Conservation (phyloP, 1,284 basidiomycete genomes). For the Cryptococcus sp. region DNA sequence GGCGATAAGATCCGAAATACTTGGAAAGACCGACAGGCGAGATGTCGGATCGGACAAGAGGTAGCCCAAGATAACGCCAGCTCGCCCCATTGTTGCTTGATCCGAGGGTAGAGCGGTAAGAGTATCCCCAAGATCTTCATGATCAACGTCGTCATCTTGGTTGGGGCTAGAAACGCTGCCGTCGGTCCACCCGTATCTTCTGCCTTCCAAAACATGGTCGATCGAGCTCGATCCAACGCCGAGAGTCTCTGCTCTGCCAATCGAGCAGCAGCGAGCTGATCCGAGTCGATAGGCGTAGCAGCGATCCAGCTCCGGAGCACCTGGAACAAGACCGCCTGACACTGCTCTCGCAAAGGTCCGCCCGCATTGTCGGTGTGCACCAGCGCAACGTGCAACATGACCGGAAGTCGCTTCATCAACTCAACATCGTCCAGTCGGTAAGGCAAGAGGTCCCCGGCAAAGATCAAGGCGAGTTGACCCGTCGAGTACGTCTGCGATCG, state of each 20-base stretch:
- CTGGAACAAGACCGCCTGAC: conserved; percentile 71
- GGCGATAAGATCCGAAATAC: conserved; percentile 82
- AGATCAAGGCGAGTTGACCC: conserved; percentile 82
- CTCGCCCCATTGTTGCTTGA: conserved; percentile 73
- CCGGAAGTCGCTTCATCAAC: conserved; percentile 61
- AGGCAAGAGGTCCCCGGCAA: conserved; percentile 74
- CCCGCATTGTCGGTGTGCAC: conserved; percentile 76
- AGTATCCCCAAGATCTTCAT: conserved; percentile 64
- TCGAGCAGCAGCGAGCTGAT: conserved; percentile 25
- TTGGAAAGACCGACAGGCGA: conserved; percentile 84
- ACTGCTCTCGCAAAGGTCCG: conserved; percentile 63
- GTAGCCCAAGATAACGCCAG: conserved; percentile 80
- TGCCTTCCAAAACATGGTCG: conserved; percentile 63
- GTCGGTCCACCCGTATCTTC: conserved; percentile 52
- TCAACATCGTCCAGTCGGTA: conserved; percentile 65
- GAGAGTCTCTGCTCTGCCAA: conserved; percentile 56
- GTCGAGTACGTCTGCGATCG: conserved; percentile 54
- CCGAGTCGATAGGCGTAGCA: conserved; percentile 16
- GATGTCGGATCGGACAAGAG: conserved; percentile 74
- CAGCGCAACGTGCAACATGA: conserved; percentile 73
- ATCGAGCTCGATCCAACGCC: conserved; percentile 44
- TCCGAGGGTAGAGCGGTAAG: conserved; percentile 60
- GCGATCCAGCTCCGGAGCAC: conserved; percentile 69
- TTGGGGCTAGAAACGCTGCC: conserved; percentile 43
- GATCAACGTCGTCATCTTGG: conserved; percentile 68